A percentile compares a stretch with the other conserved stretches of the same genome.
These are phyloP conservation scores for Colletotrichum echinochloae DNA, from an alignment of 2,329 filamentous ascomycete species.

Conservation along the genomic window DNA sequence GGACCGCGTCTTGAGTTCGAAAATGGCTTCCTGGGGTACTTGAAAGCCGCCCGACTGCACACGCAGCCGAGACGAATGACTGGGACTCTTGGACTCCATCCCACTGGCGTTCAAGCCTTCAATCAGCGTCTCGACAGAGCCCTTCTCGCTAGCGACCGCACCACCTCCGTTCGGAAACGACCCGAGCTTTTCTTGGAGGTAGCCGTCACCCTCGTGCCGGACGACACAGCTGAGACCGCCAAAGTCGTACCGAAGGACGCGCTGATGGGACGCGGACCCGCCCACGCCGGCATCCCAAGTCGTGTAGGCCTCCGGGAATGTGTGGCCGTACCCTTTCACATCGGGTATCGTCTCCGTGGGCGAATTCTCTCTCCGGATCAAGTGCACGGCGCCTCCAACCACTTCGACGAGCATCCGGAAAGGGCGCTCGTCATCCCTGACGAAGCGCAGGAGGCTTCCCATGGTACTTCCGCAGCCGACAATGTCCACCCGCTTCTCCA, in stretches of 20 bases:
- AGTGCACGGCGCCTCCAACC: constrained; percentile 68
- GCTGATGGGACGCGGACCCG: constrained; percentile 71
- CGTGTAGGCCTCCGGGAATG: constrained; percentile 75
- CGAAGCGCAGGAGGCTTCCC: constrained; percentile 70
- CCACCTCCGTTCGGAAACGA: too few relatives aligned
- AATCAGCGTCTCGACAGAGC: constrained; percentile 3
- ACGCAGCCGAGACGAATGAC: background rate
- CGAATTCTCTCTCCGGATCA: constrained; percentile 71
- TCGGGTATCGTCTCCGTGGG: constrained; percentile 66
- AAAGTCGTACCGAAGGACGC: constrained; percentile 70
- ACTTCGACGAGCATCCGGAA: constrained; percentile 72
- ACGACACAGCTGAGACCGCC: constrained; percentile 63
- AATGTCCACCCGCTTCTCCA: constrained; percentile 59
- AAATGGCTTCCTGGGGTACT: constrained; percentile 50
- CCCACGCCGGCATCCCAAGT: constrained; percentile 68
- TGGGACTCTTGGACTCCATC: background rate
- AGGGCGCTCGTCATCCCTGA: constrained; percentile 54
- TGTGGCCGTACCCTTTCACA: constrained; percentile 73
- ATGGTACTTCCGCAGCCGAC: constrained; percentile 71
- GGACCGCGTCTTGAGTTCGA: constrained; percentile 60
- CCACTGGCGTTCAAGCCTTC: background rate
- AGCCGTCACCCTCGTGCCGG: constrained; percentile 71
- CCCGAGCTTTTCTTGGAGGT: constrained; percentile 47
- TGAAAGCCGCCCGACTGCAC: constrained; percentile 43
- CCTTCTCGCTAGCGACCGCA: background rate